Base-by-base conservation (phyloP, 2,329 filamentous ascomycete species). In the Venturiaceae sp. region DNA sequence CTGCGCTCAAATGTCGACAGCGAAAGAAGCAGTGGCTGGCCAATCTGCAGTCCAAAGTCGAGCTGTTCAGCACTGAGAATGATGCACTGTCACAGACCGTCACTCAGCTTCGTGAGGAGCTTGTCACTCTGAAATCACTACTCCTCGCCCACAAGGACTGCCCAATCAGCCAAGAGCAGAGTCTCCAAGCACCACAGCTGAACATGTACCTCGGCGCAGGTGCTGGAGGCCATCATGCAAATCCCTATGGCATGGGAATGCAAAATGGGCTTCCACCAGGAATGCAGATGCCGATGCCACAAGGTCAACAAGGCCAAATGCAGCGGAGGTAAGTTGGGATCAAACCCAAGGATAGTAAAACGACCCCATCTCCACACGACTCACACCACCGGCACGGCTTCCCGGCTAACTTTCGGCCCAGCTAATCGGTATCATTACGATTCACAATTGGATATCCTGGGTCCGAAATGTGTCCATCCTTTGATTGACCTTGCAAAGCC, bases 1-100 rank as follows among this genome's bases (percentile, higher is more conserved):
- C 94, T 62, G 94, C 94, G 3, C 79, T 99, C 60, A 99, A 99
- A 70, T 99, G 94, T 73, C 87, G 94, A 61, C 94, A 99, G 72
- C 84, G 94, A 21, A 99, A 99, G 80, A 99, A 99, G 80, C 94
- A 97, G 71, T 99, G 94, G 94, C 82, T 97, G 60, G 88, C 89
- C 33, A 97, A 96, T 65, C 80, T 99, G 1, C 94, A 99, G 72
- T 83, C 84, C 58, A 97, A 97, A 73, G 92, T 97, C 16, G 94
- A 99, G 71, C 80, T 95, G 64, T 97, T 91, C 68, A 92, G 87
- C 62, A 86, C 81, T 0, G 94, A 99, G 73, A 97, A 97, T 63
- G 94, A 99, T 68, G 84, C 84, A 1, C 80, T 99, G 34, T 89
- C 86, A 19, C 80, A 85, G 3, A 92, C 94, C 62, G 91, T 97